Base-by-base conservation (phyloP, 1,284 basidiomycete genomes). In the Mycosarcoma mackinlayi region DNA sequence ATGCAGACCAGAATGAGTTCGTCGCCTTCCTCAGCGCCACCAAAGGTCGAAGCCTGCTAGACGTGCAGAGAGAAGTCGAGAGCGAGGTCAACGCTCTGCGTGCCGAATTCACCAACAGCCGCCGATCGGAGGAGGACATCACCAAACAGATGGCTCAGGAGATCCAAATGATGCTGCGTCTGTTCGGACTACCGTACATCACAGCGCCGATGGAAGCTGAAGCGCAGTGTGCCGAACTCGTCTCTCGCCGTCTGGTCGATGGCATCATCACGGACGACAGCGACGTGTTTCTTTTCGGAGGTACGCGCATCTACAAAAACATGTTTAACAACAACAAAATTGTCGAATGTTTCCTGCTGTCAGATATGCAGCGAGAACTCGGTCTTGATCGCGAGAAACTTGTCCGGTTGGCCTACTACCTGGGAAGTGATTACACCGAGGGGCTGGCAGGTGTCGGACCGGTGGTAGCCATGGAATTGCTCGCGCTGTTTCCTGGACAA, bases 291-390 rank as follows among this genome's bases (percentile, higher is more conserved):
- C 89, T 98, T 41, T 99, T 99, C 75, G 95, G 96, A 28, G 95
- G 92, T 16, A 86, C 88, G 60, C 89, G 93, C 25, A 92, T 98
- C 39, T 97, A 92, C 87, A 96, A 96, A 84, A 97, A 99, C 83
- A 96, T 99, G 91, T 99, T 99, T 86, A 98, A 98, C 84, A 93
- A 98, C 84, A 92, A 92, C 61, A 98, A 97, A 86, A 96, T 93
- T 9, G 95, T 98, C 58, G 95, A 98, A 83, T 94, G 93, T 80
- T 98, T 96, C 85, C 85, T 96, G 31, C 85, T 90, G 6, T 85
- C 88, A 1, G 96, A 99, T 82, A 87, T 98, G 52, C 87, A 88
- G 48, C 88, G 94, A 38, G 96, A 98, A 83, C 86, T 98, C 6
- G 91, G 93, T 1, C 86, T 99, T 14, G 91, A 92, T 54, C 87